A percentile compares a stretch with the other conserved stretches of the same genome.
Conservation (phyloP, 805 yeast species). For the Candida multigemmis region DNA sequence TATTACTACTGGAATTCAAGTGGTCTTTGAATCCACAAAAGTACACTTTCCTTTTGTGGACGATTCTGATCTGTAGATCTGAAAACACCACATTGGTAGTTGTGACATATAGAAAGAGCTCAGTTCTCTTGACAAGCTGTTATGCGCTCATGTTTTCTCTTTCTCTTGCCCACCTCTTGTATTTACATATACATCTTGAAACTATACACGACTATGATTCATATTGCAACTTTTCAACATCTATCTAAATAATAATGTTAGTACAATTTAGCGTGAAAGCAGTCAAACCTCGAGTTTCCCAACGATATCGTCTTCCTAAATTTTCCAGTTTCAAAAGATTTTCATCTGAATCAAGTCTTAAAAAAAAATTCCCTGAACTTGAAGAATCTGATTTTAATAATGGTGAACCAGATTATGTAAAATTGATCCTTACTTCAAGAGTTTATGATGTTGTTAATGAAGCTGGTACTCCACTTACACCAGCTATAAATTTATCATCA, state of each 20-base stretch:
- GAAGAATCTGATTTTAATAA: conserved; percentile 42
- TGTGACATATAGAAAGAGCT: too few species aligned
- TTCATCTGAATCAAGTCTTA: conserved; percentile 3
- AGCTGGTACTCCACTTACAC: conserved; percentile 72
- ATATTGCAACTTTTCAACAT: neutral
- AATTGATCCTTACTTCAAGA: conserved; percentile 81
- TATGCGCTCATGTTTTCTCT: neutral
- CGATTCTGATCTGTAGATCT: too few species aligned
- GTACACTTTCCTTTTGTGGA: too few species aligned
- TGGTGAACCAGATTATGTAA: conserved; percentile 85
- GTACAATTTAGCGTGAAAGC: too few species aligned
- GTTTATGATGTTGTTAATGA: conserved; percentile 86
- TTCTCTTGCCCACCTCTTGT: neutral
- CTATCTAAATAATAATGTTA: neutral
- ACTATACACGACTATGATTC: neutral
- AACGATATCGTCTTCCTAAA: neutral
- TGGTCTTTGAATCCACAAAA: too few species aligned
- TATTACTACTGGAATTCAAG: too few species aligned
- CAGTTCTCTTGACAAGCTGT: too few species aligned
- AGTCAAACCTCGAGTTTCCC: neutral
- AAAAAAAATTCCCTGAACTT: conserved; percentile 36
- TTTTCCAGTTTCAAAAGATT: conserved; percentile 1
- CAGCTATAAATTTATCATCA: conserved; percentile 67
- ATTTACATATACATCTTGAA: neutral
- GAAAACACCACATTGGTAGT: too few species aligned